Evolutionary conservation across 129 eudicot species (phyloP), one percentile per base, ranked within the genome.

Genomic region (Daucus carota): DNA sequence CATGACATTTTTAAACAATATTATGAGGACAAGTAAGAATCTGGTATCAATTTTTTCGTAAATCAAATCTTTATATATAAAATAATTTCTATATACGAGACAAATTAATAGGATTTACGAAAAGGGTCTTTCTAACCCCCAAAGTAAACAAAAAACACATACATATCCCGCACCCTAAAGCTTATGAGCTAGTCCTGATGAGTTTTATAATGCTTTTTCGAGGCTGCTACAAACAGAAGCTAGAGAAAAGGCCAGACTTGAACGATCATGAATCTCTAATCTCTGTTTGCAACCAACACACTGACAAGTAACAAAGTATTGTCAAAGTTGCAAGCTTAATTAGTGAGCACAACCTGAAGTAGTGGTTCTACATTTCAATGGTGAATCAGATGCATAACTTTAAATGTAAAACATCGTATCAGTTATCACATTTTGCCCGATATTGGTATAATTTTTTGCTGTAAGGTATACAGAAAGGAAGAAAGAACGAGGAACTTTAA

Each of bases 1-100:
- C 82, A 79, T 71, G 57, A 79, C 77, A 43, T 79, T 79, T 44
- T 72, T 65, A 42, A 79, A 79, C 31, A 79, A 59, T 16, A 72
- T 79, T 62, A 77, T 72, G 45, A 44, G 42, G 31, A 72, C 47
- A 16, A 79, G 82, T 5, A 72, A 44, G 12, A 73, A 79, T 48
- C 82, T 79, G 73, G 72, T 33, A 31, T 6, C n/a, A 66, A 10
- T 60, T 13, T 33, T 0, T 43, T 33, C 6, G 10, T 43, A n/a
- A 70, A 70, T 70, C 33, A 40, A 3, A 20, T 22, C 1, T 45
- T 9, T 13, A 20, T 15, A 0, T 52, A 22, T 52, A 22, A 52
- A 18, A 18, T 1, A 6, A 6, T 5, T 20, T 50, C 59, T 50
- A 50, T 22, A 8, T 12, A 52, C 8, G 62, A 52, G 62, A 22